These are phyloP conservation scores for Fusarium sambucinum DNA, from an alignment of 2,329 filamentous ascomycete genomes.

Conservation along the genomic window DNA sequence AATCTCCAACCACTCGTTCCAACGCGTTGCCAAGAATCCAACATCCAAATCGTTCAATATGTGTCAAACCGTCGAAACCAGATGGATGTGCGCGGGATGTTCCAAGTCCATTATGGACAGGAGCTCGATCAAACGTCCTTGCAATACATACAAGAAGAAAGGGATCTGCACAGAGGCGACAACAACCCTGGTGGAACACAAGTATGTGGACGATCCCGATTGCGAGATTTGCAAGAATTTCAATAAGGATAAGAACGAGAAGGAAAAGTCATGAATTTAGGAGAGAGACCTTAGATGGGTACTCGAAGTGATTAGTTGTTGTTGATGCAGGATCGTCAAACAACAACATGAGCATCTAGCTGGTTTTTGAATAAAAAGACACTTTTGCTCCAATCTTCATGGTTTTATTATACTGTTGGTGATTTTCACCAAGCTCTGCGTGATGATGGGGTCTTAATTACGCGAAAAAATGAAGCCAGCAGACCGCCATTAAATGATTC, in stretches of 20 bases:
- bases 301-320: background rate
- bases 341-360: background rate
- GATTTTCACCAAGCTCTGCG: background rate
- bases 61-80: background rate
- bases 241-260: background rate
- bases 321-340: background rate
- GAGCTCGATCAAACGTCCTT: background rate
- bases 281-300: accelerated
- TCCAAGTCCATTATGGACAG: background rate
- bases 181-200: background rate
- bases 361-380: background rate
- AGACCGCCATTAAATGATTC: background rate
- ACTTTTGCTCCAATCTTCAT: no score
- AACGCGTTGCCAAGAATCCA: background rate
- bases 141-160: background rate
- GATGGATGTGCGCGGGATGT: background rate
- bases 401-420: background rate
- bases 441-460: no score
- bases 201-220: background rate
- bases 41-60: background rate
- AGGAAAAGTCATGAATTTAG: background rate
- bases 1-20: background rate
- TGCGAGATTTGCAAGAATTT: background rate
- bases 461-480: background rate
- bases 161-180: background rate